phyloP scores from a whole-genome alignment of 768 basidiomycete genomes.

The Glaciozyma antarctica region DNA sequence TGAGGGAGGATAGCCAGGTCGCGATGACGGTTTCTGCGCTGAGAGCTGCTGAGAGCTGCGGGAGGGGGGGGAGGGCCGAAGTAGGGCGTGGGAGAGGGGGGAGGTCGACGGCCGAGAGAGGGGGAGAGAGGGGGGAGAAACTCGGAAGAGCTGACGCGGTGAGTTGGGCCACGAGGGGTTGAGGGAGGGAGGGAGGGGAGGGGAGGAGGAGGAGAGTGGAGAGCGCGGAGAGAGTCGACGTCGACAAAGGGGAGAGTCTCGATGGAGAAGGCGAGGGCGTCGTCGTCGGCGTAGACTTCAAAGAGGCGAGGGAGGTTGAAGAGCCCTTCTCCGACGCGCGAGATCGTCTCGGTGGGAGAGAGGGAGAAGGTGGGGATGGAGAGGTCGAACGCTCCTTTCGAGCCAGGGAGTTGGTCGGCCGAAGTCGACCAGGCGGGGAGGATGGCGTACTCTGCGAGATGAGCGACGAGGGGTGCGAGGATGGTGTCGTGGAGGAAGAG shows the following conservation, averaged over 20 bases:
- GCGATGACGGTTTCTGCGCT: conserved; percentile 74
- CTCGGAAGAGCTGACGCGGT: no score
- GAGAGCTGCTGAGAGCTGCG: conserved; percentile 36
- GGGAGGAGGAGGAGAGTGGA: conserved; percentile 4
- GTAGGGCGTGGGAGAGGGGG: not conserved
- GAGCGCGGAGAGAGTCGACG: conserved; percentile 40
- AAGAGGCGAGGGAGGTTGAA: conserved; percentile 86
- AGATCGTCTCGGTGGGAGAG: conserved; percentile 77
- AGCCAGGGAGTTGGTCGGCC: conserved; percentile 46
- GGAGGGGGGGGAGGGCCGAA: conserved; percentile 13
- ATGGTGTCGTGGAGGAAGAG: conserved; percentile 69
- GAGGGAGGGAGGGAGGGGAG: conserved; percentile 5
- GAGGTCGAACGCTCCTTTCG: conserved; percentile 45
- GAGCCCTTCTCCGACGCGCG: conserved; percentile 84
- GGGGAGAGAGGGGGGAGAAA: conserved; percentile 1
- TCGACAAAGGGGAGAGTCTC: conserved; percentile 68
- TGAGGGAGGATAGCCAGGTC: conserved; percentile 86
- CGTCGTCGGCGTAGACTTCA: conserved; percentile 81
- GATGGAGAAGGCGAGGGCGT: conserved; percentile 77
- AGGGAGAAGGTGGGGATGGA: conserved; percentile 85
- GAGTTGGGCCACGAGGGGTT: not conserved
- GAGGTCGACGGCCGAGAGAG: not conserved
- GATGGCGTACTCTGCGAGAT: conserved; percentile 61
- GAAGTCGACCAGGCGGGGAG: conserved; percentile 55
- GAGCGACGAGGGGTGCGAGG: conserved; percentile 65